Evolutionary conservation across 768 basidiomycete species (phyloP), one percentile per base, ranked within the genome.

Genomic region (Clitopilus hobsonii): DNA sequence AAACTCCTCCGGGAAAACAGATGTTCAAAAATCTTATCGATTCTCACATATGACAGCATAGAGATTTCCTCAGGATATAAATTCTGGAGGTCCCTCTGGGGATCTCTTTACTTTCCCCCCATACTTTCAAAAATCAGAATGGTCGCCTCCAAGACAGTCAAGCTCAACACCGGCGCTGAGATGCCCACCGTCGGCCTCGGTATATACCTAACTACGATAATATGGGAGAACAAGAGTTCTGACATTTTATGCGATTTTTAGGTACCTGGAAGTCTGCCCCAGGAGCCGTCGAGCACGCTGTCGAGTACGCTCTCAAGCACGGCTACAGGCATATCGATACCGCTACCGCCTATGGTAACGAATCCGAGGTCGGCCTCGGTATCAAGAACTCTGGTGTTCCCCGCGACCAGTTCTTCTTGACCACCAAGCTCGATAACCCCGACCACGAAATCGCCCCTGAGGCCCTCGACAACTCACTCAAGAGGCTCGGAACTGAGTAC

Each of bases 191-290:
- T 91, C 30, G 86, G 85, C 48, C 79, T 90, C 53, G 86, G 85
- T 79, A 59, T 30, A 71, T 60, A 24, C 27, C 18, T 23, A 16
- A 8, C 32, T 29, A 49, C 49, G 20, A 6, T 7, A 56, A 14
- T 41, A 47, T n/a, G 48, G 30, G n/a, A 13, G 16, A 18, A 23
- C 28, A 28, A 20, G 16, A 11, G 41, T 47, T 27, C n/a, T 18
- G 11, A 14, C 14, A 30, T 18, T 27, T 50, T 32, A n/a, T 20
- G 18, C 32, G 50, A 22, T 54, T 38, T 52, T 25, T 52, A 85
- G 86, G 88, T n/a, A 91, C 90, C 48, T 92, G 89, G 90, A 85
- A 87, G 63, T 85, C 85, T 49, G 58, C 74, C 54, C 83, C 89
- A 2, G 89, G 87, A 49, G 76, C 76, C 32, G 91, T 92, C 54